phyloP scores from a whole-genome alignment of 805 yeast species.

The Pichia exigua region DNA sequence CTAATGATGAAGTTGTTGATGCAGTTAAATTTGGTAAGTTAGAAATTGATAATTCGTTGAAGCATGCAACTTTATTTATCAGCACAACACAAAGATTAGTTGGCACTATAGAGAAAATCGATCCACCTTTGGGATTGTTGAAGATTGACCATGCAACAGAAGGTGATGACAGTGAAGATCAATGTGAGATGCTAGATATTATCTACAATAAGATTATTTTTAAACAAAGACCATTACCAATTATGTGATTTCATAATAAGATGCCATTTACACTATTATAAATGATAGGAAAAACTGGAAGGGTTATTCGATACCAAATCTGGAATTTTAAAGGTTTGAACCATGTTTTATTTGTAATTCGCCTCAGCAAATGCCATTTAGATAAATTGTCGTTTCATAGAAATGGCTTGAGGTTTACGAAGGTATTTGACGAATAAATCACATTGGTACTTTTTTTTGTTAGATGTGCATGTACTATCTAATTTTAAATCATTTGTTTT shows the following conservation, averaged over 20 bases:
- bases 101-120: conserved; percentile 51
- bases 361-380: too few species aligned
- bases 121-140: conserved; percentile 59
- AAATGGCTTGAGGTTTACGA: too few species aligned
- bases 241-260: conserved; percentile 41
- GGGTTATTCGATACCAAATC: too few species aligned
- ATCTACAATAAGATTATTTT: conserved; percentile 53
- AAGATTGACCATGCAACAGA: conserved; percentile 27
- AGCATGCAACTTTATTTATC: conserved; percentile 49
- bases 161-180: conserved; percentile 15
- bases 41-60: conserved; percentile 36
- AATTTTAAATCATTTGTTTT: too few species aligned
- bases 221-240: conserved; percentile 65
- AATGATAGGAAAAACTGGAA: too few species aligned
- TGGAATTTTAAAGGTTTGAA: too few species aligned
- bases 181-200: conserved; percentile 50
- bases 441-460: too few species aligned
- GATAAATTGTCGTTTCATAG: too few species aligned
- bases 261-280: too few species aligned
- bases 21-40: conserved; percentile 42
- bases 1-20: conserved; percentile 15
- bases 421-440: too few species aligned
- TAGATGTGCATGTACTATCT: too few species aligned
- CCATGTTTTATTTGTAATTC: too few species aligned
- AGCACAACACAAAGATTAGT: conserved; percentile 65